phyloP scores from a whole-genome alignment of 352 stramenopile genomes.

The Elongisporangium prolatum region DNA sequence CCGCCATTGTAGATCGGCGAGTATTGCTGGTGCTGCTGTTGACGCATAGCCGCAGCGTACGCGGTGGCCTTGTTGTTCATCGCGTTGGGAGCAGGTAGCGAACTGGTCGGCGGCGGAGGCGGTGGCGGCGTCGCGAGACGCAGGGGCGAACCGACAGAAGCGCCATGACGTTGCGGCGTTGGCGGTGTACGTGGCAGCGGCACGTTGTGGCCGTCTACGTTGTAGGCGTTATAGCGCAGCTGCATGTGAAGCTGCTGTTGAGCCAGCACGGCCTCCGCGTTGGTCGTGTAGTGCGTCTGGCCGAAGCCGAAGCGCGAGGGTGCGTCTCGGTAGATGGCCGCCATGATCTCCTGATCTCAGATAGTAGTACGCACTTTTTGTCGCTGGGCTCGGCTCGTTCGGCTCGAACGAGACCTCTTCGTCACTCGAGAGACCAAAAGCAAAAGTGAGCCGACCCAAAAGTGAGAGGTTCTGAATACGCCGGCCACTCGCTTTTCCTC shows the following conservation, averaged over 20 bases:
- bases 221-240: conserved; percentile 47
- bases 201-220: conserved; percentile 35
- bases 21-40: conserved; percentile 20
- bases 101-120: background rate
- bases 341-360: conserved; percentile 22
- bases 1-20: conserved; percentile 20
- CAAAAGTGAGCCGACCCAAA: background rate
- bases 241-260: conserved; percentile 30
- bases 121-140: conserved; percentile 24
- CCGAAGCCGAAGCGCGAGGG: conserved; percentile 59
- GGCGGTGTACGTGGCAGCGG: conserved; percentile 26
- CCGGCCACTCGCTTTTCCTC: background rate
- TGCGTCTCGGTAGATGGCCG: conserved; percentile 65
- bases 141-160: conserved; percentile 5
- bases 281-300: conserved; percentile 66
- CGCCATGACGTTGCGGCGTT: conserved; percentile 10
- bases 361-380: background rate
- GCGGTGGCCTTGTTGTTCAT: conserved; percentile 12
- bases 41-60: conserved; percentile 27
- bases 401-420: background rate
- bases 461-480: background rate
- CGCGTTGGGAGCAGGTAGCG: background rate
- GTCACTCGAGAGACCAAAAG: background rate
- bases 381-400: background rate
- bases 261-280: conserved; percentile 33